A percentile compares a stretch with the other conserved stretches of the same genome.
Conservation (phyloP, 108 stramenopile species). For the Aureococcus anophagefferens region DNA sequence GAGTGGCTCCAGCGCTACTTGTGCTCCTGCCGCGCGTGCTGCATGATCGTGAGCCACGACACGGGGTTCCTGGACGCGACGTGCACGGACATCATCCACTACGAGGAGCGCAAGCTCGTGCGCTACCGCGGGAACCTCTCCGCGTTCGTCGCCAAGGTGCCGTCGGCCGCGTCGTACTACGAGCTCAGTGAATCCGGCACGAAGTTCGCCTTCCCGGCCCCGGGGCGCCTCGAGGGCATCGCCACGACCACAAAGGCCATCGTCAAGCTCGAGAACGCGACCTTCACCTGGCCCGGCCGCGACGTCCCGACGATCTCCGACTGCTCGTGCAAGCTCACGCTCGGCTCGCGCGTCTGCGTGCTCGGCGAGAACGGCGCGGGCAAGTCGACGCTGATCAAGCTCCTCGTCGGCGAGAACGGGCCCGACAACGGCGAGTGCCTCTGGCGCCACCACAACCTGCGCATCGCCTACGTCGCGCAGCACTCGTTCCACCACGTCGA, state of each 20-base stretch:
- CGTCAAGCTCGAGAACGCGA: constrained; percentile 78
- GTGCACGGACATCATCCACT: constrained; percentile 88
- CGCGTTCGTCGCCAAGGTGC: constrained; percentile 69
- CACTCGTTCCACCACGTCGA: constrained; percentile 92
- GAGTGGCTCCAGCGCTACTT: constrained; percentile 78
- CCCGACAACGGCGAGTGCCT: constrained; percentile 66
- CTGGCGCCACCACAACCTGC: constrained; percentile 79
- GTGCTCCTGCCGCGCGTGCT: constrained; percentile 24
- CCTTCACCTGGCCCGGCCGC: constrained; percentile 69
- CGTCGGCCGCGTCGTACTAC: constrained; percentile 91
- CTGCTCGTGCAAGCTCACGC: constrained; percentile 72
- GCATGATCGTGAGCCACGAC: constrained; percentile 81
- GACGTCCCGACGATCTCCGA: constrained; percentile 55
- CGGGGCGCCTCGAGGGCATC: constrained; percentile 82
- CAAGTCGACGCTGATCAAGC: constrained; percentile 81
- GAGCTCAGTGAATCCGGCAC: constrained; percentile 35
- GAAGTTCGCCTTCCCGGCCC: constrained; percentile 45
- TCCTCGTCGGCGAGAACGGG: constrained; percentile 81
- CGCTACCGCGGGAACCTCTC: constrained; percentile 78
- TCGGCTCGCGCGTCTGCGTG: constrained; percentile 72
- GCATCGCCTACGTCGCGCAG: constrained; percentile 90
- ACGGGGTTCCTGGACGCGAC: constrained; percentile 79
- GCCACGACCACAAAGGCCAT: constrained; percentile 88
- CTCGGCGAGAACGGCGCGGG: constrained; percentile 84
- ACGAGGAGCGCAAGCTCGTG: constrained; percentile 82